phyloP scores from a whole-genome alignment of 108 stramenopile species.

The Stephanodiscus triporus region DNA sequence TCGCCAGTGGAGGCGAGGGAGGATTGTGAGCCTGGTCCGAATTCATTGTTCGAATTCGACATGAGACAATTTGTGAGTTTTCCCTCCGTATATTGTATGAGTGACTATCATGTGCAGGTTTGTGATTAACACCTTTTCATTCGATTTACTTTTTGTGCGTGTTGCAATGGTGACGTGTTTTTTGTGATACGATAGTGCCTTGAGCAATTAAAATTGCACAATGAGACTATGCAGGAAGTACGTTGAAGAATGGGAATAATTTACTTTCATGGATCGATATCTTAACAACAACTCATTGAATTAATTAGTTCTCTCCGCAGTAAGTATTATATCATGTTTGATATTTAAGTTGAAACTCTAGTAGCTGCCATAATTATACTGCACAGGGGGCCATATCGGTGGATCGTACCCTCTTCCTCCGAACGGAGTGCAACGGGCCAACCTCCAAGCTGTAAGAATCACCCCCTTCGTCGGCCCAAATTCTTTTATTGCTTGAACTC shows the following conservation, averaged over 20 bases:
- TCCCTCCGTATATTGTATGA: neutral
- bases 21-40: conserved; percentile 49
- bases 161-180: neutral
- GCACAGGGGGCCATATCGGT: conserved; percentile 84
- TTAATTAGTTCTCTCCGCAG: no score
- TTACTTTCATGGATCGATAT: no score
- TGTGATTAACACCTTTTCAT: neutral
- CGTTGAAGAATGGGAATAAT: conserved; percentile 1
- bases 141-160: neutral
- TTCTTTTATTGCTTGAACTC: conserved; percentile 83
- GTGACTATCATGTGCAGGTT: neutral
- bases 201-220: conserved; percentile 38
- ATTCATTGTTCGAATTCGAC: conserved; percentile 42
- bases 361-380: conserved; percentile 75
- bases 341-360: conserved; percentile 24
- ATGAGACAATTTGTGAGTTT: conserved; percentile 57
- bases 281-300: no score
- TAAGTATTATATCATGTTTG: no score
- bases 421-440: conserved; percentile 80
- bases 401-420: conserved; percentile 92
- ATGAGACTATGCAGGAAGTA: conserved; percentile 46
- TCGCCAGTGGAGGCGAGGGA: conserved; percentile 29
- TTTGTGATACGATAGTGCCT: conserved; percentile 23
- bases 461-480: conserved; percentile 80
- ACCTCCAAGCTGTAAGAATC: conserved; percentile 78